Evolutionary conservation across 371 early-diverging fungal species (phyloP).

Genomic region (Basidiobolus meristosporus): DNA sequence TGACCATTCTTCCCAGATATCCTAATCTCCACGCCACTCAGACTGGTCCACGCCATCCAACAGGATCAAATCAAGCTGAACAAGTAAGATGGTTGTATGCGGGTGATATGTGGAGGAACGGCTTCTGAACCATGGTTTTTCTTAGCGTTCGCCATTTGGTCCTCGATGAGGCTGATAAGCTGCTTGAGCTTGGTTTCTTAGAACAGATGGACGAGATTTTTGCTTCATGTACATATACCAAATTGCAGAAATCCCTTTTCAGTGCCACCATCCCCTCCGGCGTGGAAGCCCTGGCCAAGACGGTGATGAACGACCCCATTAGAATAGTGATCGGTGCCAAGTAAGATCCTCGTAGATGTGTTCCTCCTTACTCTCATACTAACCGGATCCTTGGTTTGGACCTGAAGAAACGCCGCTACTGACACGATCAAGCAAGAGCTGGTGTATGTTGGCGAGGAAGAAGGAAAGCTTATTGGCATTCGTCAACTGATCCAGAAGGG

Average conservation of each 20-base stretch:
- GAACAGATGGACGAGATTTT: constrained; percentile 79
- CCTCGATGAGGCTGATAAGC: constrained; percentile 87
- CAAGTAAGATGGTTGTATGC: constrained; percentile 14
- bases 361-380: background rate
- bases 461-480: constrained; percentile 82
- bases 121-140: background rate
- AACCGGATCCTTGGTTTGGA: constrained; percentile 1
- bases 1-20: constrained; percentile 29
- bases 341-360: constrained; percentile 13
- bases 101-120: background rate
- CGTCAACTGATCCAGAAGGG: constrained; percentile 67
- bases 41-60: constrained; percentile 76
- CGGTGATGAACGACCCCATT: constrained; percentile 77
- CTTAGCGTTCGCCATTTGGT: constrained; percentile 42
- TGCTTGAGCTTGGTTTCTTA: constrained; percentile 80
- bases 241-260: constrained; percentile 72
- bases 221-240: constrained; percentile 57
- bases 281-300: constrained; percentile 76
- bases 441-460: constrained; percentile 83
- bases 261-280: constrained; percentile 86
- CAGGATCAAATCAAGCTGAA: constrained; percentile 54
- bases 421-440: constrained; percentile 78
- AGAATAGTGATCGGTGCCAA: constrained; percentile 78
- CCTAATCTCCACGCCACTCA: constrained; percentile 75
- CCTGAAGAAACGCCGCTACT: constrained; percentile 67